Evolutionary conservation across 805 yeast genomes (phyloP), one percentile per base, ranked within the genome.

Genomic region (Metschnikowia noctiluminum): DNA sequence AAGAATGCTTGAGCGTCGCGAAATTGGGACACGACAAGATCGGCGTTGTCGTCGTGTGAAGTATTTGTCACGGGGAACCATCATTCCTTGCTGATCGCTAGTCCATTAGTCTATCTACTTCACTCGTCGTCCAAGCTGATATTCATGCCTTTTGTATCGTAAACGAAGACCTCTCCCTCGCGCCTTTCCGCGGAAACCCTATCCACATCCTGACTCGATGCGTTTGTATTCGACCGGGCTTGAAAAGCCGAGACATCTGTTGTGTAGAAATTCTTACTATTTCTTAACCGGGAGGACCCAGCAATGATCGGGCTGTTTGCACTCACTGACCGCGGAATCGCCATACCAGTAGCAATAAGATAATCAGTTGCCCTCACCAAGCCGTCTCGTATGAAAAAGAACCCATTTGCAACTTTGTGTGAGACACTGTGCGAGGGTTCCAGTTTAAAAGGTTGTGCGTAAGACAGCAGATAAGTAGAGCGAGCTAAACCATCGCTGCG

Each of bases 1-100:
- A 81, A 11, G 80, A 76, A 54, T 81, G 89, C 46, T 69, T 88
- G 35, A 65, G 69, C 36, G 81, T 85, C 10, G 97, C 98, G 2
- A 79, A 73, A 55, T 80, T 76, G 56, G 96, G 96, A 0, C 96
- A 87, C 63, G 70, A 68, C 7, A 60, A 70, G 50, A 59, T 49
- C 26, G 36, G 39, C 7, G 27, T 42, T 10, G 28, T 6, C 2
- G 42, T n/a, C n/a, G n/a, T 21, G 21, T 21, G 21, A 21, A 21
- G 21, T 21, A 21, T 21, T 21, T 21, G 21, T 4, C 21, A 3
- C 21, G 21, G 21, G 21, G 21, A 21, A 2, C 21, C 21, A 21
- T 21, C 2, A 21, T 21, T 21, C 21, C 21, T 2, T 21, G 21
- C 21, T 21, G 21, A 21, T 4, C 21, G 4, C 21, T 21, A 21